A percentile compares a stretch with the other conserved stretches of the same genome.
phyloP scores from a whole-genome alignment of 164 flowering plant genomes.

The Aristolochia californica region DNA sequence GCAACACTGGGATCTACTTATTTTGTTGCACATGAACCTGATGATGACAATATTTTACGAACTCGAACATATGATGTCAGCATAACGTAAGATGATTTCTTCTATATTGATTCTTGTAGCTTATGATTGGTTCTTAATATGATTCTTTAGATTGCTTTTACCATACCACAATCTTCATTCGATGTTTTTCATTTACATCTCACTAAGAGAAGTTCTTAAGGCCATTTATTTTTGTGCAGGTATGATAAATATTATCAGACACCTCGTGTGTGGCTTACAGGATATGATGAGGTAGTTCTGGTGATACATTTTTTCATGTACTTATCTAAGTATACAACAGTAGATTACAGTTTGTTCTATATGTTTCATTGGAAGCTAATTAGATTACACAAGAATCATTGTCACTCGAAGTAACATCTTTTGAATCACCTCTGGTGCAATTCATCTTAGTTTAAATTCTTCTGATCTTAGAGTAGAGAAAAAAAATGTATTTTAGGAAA shows the following conservation, averaged over 20 bases:
- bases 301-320: not conserved
- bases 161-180: not conserved
- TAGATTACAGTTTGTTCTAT: too few species aligned
- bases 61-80: slow-evolving; percentile 98
- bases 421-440: too few species aligned
- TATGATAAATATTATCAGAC: slow-evolving; percentile 98
- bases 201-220: too few species aligned
- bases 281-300: slow-evolving; percentile 81
- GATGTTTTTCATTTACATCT: not conserved
- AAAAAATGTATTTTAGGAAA: too few species aligned
- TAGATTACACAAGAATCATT: too few species aligned
- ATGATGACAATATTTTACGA: slow-evolving; percentile 76
- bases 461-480: too few species aligned
- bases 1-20: slow-evolving; percentile 72
- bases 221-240: slow-evolving; percentile 31
- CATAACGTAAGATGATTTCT: slow-evolving; percentile 72
- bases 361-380: not conserved
- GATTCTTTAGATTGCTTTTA: not conserved
- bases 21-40: slow-evolving; percentile 86
- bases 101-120: not conserved
- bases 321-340: too few species aligned
- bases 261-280: slow-evolving; percentile 99
- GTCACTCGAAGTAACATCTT: too few species aligned
- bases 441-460: too few species aligned
- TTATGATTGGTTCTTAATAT: not conserved